phyloP scores from a whole-genome alignment of 2,329 filamentous ascomycete genomes.

The Diaporthe sp. region DNA sequence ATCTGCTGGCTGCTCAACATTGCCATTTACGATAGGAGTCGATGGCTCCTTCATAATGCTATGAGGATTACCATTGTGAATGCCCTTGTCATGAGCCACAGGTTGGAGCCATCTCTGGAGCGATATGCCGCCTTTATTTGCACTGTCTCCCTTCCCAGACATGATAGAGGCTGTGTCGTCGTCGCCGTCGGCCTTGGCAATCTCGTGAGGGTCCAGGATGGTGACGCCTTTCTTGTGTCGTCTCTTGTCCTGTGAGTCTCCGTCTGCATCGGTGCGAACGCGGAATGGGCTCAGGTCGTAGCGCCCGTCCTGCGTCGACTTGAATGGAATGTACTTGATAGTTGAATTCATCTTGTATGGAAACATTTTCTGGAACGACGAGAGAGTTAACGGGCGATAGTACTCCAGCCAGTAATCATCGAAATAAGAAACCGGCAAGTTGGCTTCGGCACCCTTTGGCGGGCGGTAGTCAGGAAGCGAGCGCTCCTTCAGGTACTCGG shows the following conservation, averaged over 20 bases:
- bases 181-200: conserved; percentile 46
- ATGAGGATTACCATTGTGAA: conserved; percentile 43
- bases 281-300: conserved; percentile 92
- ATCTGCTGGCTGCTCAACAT: conserved; percentile 32
- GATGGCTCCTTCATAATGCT: conserved; percentile 68
- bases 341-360: conserved; percentile 93
- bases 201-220: conserved; percentile 70
- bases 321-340: conserved; percentile 82
- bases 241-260: conserved; percentile 70
- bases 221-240: conserved; percentile 74
- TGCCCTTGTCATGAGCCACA: conserved; percentile 47
- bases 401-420: conserved; percentile 99
- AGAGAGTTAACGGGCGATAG: conserved; percentile 88
- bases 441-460: conserved; percentile 49
- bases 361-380: conserved; percentile 92
- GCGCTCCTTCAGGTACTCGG: conserved; percentile 74
- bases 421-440: conserved; percentile 67
- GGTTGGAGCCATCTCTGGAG: conserved; percentile 73
- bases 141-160: conserved; percentile 49
- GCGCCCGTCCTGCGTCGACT: conserved; percentile 75
- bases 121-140: conserved; percentile 59
- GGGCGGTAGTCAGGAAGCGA: conserved; percentile 61
- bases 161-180: conserved; percentile 53
- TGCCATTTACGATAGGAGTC: conserved; percentile 35
- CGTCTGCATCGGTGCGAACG: conserved; percentile 69